These are phyloP conservation scores for Corylus americana DNA, from an alignment of 306 rosid genomes.

Conservation along the genomic window DNA sequence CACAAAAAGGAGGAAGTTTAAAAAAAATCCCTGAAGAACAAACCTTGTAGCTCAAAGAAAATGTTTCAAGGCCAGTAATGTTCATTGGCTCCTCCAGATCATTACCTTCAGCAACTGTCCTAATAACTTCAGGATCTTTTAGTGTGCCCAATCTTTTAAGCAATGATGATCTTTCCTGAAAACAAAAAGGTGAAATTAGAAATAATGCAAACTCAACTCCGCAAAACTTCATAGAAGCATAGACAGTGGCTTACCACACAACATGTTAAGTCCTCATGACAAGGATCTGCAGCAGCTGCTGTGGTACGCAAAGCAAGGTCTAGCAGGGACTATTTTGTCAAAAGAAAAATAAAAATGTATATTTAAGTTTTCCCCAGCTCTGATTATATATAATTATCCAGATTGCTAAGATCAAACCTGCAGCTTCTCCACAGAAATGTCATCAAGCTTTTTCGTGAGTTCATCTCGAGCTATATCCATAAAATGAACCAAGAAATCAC, in stretches of 20 bases:
- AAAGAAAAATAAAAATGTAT: constrained; percentile 10
- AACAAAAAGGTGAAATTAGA: constrained; percentile 20
- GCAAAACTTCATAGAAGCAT: constrained; percentile 26
- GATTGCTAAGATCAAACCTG: constrained; percentile 54
- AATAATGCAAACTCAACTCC: constrained; percentile 19
- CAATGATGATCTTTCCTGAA: constrained; percentile 85
- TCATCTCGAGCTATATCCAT: constrained; percentile 98
- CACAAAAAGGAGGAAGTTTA: constrained; percentile 12
- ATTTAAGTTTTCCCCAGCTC: neutral
- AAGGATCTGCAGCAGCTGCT: constrained; percentile 96
- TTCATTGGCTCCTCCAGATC: constrained; percentile 72
- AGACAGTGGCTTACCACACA: constrained; percentile 70
- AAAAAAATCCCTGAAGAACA: neutral
- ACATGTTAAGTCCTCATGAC: constrained; percentile 90
- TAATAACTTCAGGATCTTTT: constrained; percentile 52
- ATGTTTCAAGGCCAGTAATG: constrained; percentile 81
- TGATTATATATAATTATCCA: neutral
- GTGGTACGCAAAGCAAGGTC: constrained; percentile 97
- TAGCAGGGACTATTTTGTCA: constrained; percentile 70
- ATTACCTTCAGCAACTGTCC: constrained; percentile 41
- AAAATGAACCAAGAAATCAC: constrained; percentile 97
- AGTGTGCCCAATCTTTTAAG: constrained; percentile 72
- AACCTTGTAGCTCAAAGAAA: constrained; percentile 93
- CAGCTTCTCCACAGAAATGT: constrained; percentile 93
- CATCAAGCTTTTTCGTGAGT: constrained; percentile 83